Base-by-base conservation (phyloP, 2,329 filamentous ascomycete genomes). In the Colletotrichum sp. region DNA sequence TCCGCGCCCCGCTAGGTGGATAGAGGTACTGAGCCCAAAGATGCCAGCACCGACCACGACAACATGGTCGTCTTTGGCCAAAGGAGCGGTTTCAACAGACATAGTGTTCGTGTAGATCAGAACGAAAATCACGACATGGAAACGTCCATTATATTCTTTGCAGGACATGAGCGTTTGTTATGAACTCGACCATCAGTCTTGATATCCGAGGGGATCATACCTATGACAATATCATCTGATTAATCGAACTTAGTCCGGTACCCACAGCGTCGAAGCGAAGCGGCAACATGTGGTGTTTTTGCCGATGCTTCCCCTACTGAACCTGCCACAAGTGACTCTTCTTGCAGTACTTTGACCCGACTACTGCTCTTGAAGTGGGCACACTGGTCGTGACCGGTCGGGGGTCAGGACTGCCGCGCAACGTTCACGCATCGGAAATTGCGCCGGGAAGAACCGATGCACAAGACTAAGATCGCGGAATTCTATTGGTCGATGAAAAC, bases 1-100 rank as follows among this genome's bases (percentile, higher is more conserved):
- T 6, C 88, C 89, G 18, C 85, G 80, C n/a, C 4, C 34, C 7
- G 62, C 62, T 34, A 64, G 32, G 21, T 44, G 62, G 15, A 64
- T 64, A 24, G 62, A 32, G n/a, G 21, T 64, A 21, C 30, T 36
- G 15, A 64, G 21, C 9, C 52, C 52, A 10, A 57, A 57, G 21
- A 57, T 57, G 52, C 52, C 52, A 57, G 21, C 52, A 26, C 52
- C 62, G 15, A 64, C 62, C 12, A 64, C 32, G 15, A 64, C 39
- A 24, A 64, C 39, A 13, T 21, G 10, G 15, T 64, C 34, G 7
- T 21, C n/a, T 44, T 64, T 64, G 21, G 21, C 39, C 39, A 49
- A 39, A 39, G 21, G 9, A 7, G 62, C 9, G 39, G 9, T 49
- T 12, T 0, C 39, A 21, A 49, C 39, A n/a, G 18, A n/a, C 39